phyloP scores from a whole-genome alignment of 345 rosid species.

The Salix exigua region DNA sequence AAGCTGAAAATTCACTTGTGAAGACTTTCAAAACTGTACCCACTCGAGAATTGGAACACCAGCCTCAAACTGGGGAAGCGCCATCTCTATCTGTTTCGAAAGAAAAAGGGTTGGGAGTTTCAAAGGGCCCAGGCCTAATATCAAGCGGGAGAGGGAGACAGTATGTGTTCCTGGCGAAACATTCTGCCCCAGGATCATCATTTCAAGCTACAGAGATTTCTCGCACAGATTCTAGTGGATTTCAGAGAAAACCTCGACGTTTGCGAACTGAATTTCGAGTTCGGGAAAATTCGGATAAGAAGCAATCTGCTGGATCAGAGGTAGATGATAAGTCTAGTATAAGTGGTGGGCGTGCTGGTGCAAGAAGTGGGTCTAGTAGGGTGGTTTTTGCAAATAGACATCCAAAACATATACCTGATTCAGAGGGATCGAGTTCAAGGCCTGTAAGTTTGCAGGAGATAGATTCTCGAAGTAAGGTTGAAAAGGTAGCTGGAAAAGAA shows the following conservation, averaged over 20 bases:
- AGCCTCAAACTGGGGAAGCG: slow-evolving; percentile 33
- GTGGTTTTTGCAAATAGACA: slow-evolving; percentile 48
- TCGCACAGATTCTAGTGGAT: slow-evolving; percentile 51
- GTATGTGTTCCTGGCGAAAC: slow-evolving; percentile 43
- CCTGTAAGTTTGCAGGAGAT: slow-evolving; percentile 34
- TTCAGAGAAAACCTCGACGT: slow-evolving; percentile 57
- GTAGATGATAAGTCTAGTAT: slow-evolving; percentile 47
- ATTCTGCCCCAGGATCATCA: slow-evolving; percentile 50
- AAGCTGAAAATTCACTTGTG: slow-evolving; percentile 32
- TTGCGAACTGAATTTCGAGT: slow-evolving; percentile 72
- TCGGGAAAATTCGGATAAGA: slow-evolving; percentile 53
- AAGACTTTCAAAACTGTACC: slow-evolving; percentile 29
- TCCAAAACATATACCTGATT: slow-evolving; percentile 45
- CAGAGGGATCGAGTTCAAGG: slow-evolving; percentile 43
- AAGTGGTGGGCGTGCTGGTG: slow-evolving; percentile 38
- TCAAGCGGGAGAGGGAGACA: slow-evolving; percentile 47
- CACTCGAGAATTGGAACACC: slow-evolving; percentile 43
- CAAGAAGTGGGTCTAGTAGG: slow-evolving; percentile 49
- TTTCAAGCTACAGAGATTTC: slow-evolving; percentile 46
- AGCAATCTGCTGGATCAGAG: slow-evolving; percentile 27
- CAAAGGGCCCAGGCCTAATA: slow-evolving; percentile 37
- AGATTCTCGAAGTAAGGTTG: slow-evolving; percentile 42
- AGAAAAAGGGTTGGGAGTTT: slow-evolving; percentile 31
- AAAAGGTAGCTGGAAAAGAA: slow-evolving; percentile 49
- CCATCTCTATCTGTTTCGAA: slow-evolving; percentile 24